Evolutionary conservation across 202 grass and related monocot species (phyloP).

Genomic region (Brachypodium distachyon): DNA sequence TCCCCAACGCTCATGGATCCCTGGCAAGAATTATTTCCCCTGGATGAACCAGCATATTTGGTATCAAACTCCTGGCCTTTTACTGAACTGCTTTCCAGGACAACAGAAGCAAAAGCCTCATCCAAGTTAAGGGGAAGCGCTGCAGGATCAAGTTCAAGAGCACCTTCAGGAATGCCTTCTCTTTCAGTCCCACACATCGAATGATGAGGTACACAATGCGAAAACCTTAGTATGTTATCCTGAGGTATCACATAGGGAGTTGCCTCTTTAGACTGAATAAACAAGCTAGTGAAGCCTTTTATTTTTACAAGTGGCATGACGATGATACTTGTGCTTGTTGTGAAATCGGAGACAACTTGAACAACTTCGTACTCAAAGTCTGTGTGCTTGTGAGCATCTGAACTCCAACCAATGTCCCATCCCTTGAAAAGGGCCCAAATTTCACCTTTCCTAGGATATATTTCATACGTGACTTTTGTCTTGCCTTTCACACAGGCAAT

Average conservation of each 20-base stretch:
- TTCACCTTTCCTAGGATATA: slow-evolving; percentile 78
- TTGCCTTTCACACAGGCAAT: slow-evolving; percentile 35
- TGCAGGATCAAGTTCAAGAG: slow-evolving; percentile 78
- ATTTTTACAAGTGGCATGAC: slow-evolving; percentile 61
- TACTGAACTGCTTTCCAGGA: slow-evolving; percentile 26
- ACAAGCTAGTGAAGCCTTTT: slow-evolving; percentile 84
- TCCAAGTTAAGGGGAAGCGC: slow-evolving; percentile 60
- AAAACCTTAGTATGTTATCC: slow-evolving; percentile 72
- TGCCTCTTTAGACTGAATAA: slow-evolving; percentile 49
- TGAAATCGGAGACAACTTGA: slow-evolving; percentile 71
- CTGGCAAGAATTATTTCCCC: not conserved
- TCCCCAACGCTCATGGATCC: not conserved
- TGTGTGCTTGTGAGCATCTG: slow-evolving; percentile 29
- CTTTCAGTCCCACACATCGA: slow-evolving; percentile 49
- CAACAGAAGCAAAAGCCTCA: slow-evolving; percentile 56
- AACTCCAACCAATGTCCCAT: slow-evolving; percentile 65
- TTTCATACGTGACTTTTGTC: slow-evolving; percentile 40
- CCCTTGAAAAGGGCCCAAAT: slow-evolving; percentile 86
- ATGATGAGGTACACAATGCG: slow-evolving; percentile 61
- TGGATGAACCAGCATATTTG: slow-evolving; percentile 11
- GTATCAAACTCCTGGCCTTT: slow-evolving; percentile 13
- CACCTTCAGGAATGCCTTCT: slow-evolving; percentile 64
- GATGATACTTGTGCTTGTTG: slow-evolving; percentile 43
- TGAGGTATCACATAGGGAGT: slow-evolving; percentile 46
- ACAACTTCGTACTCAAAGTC: slow-evolving; percentile 64